Evolutionary conservation across 179 eudicot genomes (phyloP), one percentile per base, ranked within the genome.

Genomic region (Heliamphora pulchella): DNA sequence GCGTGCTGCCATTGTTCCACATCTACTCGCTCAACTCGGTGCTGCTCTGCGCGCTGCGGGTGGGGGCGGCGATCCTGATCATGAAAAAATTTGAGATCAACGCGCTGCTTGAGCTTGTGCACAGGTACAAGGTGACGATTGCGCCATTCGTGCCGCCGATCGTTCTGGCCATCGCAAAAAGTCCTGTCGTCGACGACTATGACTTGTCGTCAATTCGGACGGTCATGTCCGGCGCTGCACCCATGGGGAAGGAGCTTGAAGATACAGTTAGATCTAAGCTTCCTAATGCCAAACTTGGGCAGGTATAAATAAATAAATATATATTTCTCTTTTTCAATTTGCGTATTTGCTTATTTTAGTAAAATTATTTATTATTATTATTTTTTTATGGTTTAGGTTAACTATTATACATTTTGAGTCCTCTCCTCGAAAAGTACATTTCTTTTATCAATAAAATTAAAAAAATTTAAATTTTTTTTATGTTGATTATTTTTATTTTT

Each of bases 91-190:
- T 96, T 43, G 98, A 94, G 1, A 90, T 94, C 7, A 82, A 80
- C 2, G 77, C 78, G 69, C 80, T 96, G 62, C 50, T 92, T 87
- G 94, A 91, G 65, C 82, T 94, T 47, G 87, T 96, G 0, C 88
- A 87, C 80, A 94, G 86, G 73, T 89, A 94, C 22, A 92, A 87
- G 79, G 98, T 94, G 55, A 94, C 96, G 31, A 91, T 96, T 10
- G 97, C 91, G 15, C 98, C 99, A 66, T 89, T 96, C 41, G 99
- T 94, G 68, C 99, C 99, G 15, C 99, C 99, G 0, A 90, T 94
- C 10, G 94, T 94, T 4, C 80, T 96, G 43, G 90, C 93, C 0
- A 91, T 96, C 5, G 93, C 92, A 0, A 96, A 96, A 81, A 91
- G 88, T 50, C 86, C 85, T 0, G 80, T 84, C 9, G 87, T 91